phyloP scores from a whole-genome alignment of 2,329 filamentous ascomycete species.

The Xylaria sp. region DNA sequence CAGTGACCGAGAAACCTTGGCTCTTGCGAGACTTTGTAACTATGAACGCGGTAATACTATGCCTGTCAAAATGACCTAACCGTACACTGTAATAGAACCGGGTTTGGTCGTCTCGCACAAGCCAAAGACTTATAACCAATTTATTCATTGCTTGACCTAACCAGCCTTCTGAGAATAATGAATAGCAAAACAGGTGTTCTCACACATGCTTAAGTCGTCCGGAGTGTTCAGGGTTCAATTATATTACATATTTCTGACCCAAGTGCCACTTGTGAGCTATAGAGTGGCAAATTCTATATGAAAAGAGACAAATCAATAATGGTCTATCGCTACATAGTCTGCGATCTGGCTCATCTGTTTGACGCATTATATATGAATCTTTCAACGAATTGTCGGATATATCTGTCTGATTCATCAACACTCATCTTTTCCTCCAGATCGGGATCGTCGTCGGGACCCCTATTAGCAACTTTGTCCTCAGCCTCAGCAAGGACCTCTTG shows the following conservation, averaged over 20 bases:
- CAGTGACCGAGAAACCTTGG: no score
- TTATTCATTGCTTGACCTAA: no score
- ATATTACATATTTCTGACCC: background rate
- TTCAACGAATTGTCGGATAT: background rate
- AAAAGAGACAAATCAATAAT: background rate
- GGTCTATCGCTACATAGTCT: background rate
- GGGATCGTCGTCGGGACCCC: background rate
- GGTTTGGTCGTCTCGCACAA: no score
- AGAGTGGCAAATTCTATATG: background rate
- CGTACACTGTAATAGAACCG: no score
- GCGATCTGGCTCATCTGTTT: background rate
- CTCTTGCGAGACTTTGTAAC: no score
- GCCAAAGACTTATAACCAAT: no score
- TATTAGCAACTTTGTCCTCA: background rate
- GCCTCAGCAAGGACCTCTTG: background rate
- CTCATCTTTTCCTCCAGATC: background rate
- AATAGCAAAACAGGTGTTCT: no score
- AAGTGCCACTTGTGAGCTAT: background rate
- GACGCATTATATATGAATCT: background rate
- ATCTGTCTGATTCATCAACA: background rate
- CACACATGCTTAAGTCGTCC: no score
- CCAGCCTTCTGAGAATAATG: no score
- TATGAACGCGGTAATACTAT: no score
- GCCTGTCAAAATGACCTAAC: no score
- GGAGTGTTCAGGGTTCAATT: background rate